Evolutionary conservation across 352 stramenopile genomes (phyloP).

Genomic region (Phytopythium helicoides): DNA sequence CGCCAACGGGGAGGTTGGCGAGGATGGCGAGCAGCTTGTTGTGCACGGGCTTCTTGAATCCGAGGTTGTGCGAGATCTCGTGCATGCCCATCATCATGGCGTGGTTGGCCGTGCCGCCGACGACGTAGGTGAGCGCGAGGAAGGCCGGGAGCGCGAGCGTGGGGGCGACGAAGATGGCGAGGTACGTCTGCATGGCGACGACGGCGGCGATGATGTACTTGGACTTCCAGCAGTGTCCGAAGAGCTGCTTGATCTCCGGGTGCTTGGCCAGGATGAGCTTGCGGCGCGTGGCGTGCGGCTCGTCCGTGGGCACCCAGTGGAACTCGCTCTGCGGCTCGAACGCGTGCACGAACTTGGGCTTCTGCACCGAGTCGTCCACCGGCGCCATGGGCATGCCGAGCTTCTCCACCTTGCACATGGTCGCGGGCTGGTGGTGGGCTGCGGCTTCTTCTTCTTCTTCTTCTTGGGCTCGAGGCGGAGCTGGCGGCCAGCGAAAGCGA

Average conservation of each 20-base stretch:
- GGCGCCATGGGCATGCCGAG: slow-evolving; percentile 28
- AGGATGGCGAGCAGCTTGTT: slow-evolving; percentile 93
- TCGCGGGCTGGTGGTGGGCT: slow-evolving; percentile 9
- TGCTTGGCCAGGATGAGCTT: slow-evolving; percentile 87
- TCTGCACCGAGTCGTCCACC: slow-evolving; percentile 32
- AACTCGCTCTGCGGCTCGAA: slow-evolving; percentile 63
- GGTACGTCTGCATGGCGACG: slow-evolving; percentile 81
- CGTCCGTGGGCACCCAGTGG: slow-evolving; percentile 79
- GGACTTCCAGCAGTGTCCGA: slow-evolving; percentile 78
- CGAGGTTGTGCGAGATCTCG: slow-evolving; percentile 95
- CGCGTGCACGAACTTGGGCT: slow-evolving; percentile 46
- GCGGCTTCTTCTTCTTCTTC: too few species aligned
- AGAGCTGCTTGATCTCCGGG: slow-evolving; percentile 89
- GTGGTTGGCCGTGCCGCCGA: slow-evolving; percentile 94
- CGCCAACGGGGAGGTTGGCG: slow-evolving; percentile 91
- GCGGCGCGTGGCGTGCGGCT: slow-evolving; percentile 85
- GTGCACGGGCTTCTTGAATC: slow-evolving; percentile 87
- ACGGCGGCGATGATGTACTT: slow-evolving; percentile 84
- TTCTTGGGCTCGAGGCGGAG: slow-evolving; percentile 1
- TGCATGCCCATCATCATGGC: slow-evolving; percentile 95
- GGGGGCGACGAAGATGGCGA: slow-evolving; percentile 58
- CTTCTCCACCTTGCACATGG: slow-evolving; percentile 52
- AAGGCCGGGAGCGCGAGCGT: slow-evolving; percentile 64
- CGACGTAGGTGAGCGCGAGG: slow-evolving; percentile 71
- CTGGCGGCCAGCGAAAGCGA: slow-evolving; percentile 7